Conservation (phyloP, 192 early-diverging fungal species). For the Mortierella claussenii region DNA sequence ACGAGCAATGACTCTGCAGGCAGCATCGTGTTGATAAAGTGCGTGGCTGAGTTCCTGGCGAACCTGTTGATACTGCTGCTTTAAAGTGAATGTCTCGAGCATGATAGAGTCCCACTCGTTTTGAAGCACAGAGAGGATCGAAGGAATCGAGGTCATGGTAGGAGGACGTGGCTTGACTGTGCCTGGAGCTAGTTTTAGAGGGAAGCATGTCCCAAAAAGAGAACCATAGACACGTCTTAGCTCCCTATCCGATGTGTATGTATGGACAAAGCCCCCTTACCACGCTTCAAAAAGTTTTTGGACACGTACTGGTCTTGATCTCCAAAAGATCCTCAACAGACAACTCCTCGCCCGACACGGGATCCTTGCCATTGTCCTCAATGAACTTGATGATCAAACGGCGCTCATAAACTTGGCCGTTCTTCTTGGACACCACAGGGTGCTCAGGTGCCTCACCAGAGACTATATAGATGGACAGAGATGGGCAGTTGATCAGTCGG, state of each 20-base stretch:
- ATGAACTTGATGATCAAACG: conserved; percentile 90
- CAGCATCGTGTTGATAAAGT: conserved; percentile 96
- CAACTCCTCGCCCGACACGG: conserved; percentile 79
- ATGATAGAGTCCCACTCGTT: conserved; percentile 98
- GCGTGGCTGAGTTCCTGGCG: conserved; percentile 94
- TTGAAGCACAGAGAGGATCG: conserved; percentile 87
- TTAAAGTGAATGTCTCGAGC: conserved; percentile 93
- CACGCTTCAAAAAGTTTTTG: too few relatives aligned
- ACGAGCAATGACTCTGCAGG: conserved; percentile 93
- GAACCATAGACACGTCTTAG: too few relatives aligned
- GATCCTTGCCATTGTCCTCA: conserved; percentile 83
- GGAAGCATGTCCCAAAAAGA: too few relatives aligned
- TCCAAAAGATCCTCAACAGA: conserved; percentile 77
- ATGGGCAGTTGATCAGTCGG: too few relatives aligned
- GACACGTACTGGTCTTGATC: conserved; percentile 71
- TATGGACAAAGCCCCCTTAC: too few relatives aligned
- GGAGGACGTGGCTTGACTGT: conserved; percentile 90
- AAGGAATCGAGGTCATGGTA: conserved; percentile 90
- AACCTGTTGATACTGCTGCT: conserved; percentile 90
- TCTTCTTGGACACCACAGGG: conserved; percentile 89
- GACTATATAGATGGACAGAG: conserved; percentile 63
- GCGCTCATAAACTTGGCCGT: conserved; percentile 89
- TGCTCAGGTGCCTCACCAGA: conserved; percentile 89
- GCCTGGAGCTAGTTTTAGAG: conserved; percentile 60
- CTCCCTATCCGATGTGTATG: too few relatives aligned